Conservation (phyloP, 352 stramenopile species). For the Blastocystis hominis region DNA sequence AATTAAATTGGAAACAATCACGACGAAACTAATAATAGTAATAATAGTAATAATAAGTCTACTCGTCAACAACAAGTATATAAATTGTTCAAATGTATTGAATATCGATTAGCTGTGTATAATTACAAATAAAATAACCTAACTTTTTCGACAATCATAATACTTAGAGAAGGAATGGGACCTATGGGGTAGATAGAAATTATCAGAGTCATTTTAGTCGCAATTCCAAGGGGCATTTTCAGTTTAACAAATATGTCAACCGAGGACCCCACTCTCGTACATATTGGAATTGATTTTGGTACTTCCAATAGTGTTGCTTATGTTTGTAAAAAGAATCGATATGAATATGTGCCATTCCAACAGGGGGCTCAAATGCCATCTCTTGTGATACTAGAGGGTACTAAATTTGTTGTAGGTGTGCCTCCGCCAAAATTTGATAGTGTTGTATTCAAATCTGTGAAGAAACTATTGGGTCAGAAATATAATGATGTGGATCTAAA, state of each 20-base stretch:
- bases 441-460: conserved; percentile 99
- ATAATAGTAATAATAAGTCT: too few species aligned
- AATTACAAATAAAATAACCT: too few species aligned
- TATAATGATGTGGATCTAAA: conserved; percentile 91
- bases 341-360: conserved; percentile 90
- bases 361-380: conserved; percentile 92
- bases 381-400: conserved; percentile 88
- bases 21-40: too few species aligned
- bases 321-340: conserved; percentile 82
- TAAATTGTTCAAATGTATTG: too few species aligned
- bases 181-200: too few species aligned
- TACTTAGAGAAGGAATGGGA: too few species aligned
- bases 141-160: too few species aligned
- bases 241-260: background rate
- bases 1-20: too few species aligned
- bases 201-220: too few species aligned
- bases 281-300: conserved; percentile 65
- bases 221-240: too few species aligned
- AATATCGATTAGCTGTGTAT: too few species aligned
- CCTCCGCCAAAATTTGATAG: conserved; percentile 96
- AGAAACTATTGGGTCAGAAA: conserved; percentile 93
- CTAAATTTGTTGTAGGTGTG: conserved; percentile 90
- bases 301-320: conserved; percentile 66
- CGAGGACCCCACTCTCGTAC: background rate
- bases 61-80: too few species aligned